These are phyloP conservation scores for Trichothecium sympodiale DNA, from an alignment of 2,329 filamentous ascomycete species.

Conservation along the genomic window DNA sequence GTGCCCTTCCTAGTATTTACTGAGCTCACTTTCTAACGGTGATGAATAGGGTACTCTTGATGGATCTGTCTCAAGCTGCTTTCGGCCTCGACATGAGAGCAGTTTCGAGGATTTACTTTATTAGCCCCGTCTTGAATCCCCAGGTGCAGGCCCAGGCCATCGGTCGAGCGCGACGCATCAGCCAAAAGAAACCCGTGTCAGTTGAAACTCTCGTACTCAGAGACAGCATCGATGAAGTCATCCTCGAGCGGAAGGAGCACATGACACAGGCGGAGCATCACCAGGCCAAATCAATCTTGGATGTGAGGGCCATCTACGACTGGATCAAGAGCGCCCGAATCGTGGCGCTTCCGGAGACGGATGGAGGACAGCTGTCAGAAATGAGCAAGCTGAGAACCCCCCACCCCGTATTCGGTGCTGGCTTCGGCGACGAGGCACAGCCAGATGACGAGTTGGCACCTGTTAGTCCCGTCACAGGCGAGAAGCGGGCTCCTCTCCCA, in stretches of 20 bases:
- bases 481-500: background rate
- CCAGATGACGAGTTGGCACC: conserved; percentile 35
- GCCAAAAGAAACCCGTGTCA: conserved; percentile 65
- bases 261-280: conserved; percentile 62
- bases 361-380: conserved; percentile 28
- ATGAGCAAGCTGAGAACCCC: conserved; percentile 34
- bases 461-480: conserved; percentile 2
- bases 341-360: conserved; percentile 16
- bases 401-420: conserved; percentile 39
- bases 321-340: conserved; percentile 47
- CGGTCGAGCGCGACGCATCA: conserved; percentile 79
- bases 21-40: no score
- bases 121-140: conserved; percentile 78
- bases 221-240: conserved; percentile 75
- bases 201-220: conserved; percentile 79
- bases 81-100: conserved; percentile 77
- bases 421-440: conserved; percentile 28
- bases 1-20: no score
- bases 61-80: conserved; percentile 84
- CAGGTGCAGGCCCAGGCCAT: conserved; percentile 84
- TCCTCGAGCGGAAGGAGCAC: conserved; percentile 58
- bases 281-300: conserved; percentile 43
- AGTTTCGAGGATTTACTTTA: conserved; percentile 79
- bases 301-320: conserved; percentile 45
- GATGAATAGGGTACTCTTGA: conserved; percentile 57